Conservation (phyloP, 2,329 filamentous ascomycete species). For the Fusarium acutatum region DNA sequence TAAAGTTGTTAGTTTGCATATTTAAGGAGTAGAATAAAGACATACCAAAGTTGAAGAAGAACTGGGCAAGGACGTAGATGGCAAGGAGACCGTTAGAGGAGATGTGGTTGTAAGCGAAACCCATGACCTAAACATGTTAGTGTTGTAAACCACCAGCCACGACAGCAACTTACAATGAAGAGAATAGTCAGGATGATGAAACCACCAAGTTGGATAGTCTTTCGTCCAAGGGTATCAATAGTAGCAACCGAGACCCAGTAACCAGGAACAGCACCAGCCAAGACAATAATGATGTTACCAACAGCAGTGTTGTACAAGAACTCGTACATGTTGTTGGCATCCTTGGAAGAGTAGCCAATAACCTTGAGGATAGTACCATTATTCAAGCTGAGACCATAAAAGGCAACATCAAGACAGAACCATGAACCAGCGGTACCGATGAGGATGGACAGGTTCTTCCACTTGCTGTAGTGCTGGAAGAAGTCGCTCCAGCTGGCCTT, state of each 20-base stretch:
- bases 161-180: conserved; percentile 52
- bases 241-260: conserved; percentile 83
- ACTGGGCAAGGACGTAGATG: conserved; percentile 65
- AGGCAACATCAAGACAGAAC: conserved; percentile 75
- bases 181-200: conserved; percentile 69
- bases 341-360: conserved; percentile 71
- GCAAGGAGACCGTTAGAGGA: conserved; percentile 62
- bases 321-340: conserved; percentile 68
- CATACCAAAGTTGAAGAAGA: conserved; percentile 66
- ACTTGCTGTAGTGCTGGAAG: conserved; percentile 71
- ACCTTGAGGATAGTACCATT: conserved; percentile 75
- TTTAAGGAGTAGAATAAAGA: background rate
- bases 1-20: background rate
- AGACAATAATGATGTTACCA: conserved; percentile 81
- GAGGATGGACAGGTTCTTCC: conserved; percentile 76
- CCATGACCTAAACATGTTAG: conserved; percentile 55
- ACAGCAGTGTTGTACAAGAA: conserved; percentile 77
- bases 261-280: conserved; percentile 80
- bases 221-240: conserved; percentile 78
- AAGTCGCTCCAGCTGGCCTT: conserved; percentile 81
- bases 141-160: accelerated
- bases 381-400: conserved; percentile 77
- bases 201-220: conserved; percentile 76
- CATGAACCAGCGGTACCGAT: conserved; percentile 85
- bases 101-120: conserved; percentile 67